Conservation (phyloP, 352 stramenopile species). For the Globisporangium spiculum region DNA sequence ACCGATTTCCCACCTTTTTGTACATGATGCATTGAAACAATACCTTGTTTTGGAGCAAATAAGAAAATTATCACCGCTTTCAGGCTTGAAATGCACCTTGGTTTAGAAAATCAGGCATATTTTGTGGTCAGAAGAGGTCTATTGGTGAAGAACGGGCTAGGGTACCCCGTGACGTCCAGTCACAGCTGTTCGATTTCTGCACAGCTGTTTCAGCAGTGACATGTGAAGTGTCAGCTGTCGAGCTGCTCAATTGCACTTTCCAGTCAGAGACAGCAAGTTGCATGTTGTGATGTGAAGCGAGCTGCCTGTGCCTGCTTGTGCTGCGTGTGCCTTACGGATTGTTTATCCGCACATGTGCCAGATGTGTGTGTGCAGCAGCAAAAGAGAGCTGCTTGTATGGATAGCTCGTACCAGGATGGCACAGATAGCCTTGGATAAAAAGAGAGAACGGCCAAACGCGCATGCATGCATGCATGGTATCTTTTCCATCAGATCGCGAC, state of each 20-base stretch:
- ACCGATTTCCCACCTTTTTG: not conserved
- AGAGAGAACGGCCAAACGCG: too few relatives aligned
- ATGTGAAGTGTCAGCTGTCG: not conserved
- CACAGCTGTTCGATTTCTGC: not conserved
- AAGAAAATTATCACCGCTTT: not conserved
- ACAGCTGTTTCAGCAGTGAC: not conserved
- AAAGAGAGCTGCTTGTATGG: too few relatives aligned
- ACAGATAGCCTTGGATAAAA: too few relatives aligned
- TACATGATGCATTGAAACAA: not conserved
- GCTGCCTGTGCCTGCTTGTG: not conserved
- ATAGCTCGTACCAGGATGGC: too few relatives aligned
- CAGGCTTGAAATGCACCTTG: not conserved
- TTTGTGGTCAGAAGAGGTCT: not conserved
- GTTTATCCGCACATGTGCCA: too few relatives aligned
- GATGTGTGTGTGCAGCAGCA: too few relatives aligned
- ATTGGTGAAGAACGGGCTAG: not conserved
- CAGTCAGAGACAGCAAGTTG: not conserved
- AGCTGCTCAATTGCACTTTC: not conserved
- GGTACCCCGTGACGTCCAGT: not conserved
- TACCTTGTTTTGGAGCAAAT: not conserved
- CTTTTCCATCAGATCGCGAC: too few relatives aligned
- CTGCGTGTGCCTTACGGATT: not conserved
- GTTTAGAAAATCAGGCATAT: not conserved
- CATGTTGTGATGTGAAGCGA: not conserved
- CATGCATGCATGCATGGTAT: too few relatives aligned